These are phyloP conservation scores for Aspergillus sp. DNA, from an alignment of 2,329 filamentous ascomycete species.

Conservation along the genomic window DNA sequence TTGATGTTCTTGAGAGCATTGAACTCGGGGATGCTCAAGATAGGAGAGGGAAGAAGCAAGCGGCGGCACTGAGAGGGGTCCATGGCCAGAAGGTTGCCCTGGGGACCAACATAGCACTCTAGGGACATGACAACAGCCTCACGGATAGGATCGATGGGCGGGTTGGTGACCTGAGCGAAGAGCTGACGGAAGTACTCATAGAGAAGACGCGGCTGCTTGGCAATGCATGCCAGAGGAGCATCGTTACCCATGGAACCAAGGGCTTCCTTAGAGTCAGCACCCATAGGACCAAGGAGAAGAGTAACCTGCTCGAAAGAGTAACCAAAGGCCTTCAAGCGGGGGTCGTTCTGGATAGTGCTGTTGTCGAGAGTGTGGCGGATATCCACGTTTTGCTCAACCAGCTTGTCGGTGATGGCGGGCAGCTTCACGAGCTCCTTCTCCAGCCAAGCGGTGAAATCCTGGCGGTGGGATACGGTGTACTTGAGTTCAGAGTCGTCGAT, in stretches of 20 bases:
- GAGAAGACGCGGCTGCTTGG: slow-evolving; percentile 83
- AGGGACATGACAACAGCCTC: slow-evolving; percentile 98
- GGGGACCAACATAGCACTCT: slow-evolving; percentile 93
- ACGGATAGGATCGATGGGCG: slow-evolving; percentile 93
- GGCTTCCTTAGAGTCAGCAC: slow-evolving; percentile 94
- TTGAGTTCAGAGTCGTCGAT: slow-evolving; percentile 95
- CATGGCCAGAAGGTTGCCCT: slow-evolving; percentile 95
- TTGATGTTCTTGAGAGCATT: slow-evolving; percentile 82
- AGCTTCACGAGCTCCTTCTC: slow-evolving; percentile 83
- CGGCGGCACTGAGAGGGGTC: slow-evolving; percentile 85
- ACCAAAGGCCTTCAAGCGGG: slow-evolving; percentile 81
- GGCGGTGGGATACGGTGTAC: slow-evolving; percentile 79
- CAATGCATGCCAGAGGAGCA: slow-evolving; percentile 86
- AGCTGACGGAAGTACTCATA: slow-evolving; percentile 98
- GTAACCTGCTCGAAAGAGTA: slow-evolving; percentile 97
- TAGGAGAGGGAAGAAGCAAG: slow-evolving; percentile 82
- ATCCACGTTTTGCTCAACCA: slow-evolving; percentile 61
- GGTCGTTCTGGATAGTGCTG: slow-evolving; percentile 78
- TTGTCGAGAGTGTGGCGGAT: slow-evolving; percentile 71
- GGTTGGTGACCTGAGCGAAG: slow-evolving; percentile 97
- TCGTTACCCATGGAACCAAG: slow-evolving; percentile 98
- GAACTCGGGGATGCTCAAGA: slow-evolving; percentile 88
- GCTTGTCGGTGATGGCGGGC: slow-evolving; percentile 70
- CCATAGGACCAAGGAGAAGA: slow-evolving; percentile 91
- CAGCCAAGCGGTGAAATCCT: slow-evolving; percentile 88